Evolutionary conservation across 805 yeast species (phyloP).

Genomic region (Candida khao-thaluensis): DNA sequence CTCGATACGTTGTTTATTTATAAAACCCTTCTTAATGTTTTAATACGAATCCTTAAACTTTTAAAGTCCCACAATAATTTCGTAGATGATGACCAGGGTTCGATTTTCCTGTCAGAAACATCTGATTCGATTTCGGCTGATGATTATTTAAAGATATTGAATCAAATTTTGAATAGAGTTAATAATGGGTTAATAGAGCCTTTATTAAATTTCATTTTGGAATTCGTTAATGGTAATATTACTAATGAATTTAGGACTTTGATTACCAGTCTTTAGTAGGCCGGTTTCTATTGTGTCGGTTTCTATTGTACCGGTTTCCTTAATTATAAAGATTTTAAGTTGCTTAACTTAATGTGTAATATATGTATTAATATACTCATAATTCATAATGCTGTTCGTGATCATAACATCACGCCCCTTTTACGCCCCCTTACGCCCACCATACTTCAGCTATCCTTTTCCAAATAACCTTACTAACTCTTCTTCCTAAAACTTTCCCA

Average conservation of each 20-base stretch:
- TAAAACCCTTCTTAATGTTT: constrained; percentile 32
- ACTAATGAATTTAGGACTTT: constrained; percentile 30
- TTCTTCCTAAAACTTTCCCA: constrained; percentile 67
- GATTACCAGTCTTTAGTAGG: constrained; percentile 16
- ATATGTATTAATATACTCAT: constrained; percentile 1
- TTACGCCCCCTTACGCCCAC: no score
- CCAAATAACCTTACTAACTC: constrained; percentile 49
- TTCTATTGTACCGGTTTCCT: no score
- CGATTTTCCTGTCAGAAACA: constrained; percentile 37
- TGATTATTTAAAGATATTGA: constrained; percentile 30
- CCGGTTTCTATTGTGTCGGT: no score
- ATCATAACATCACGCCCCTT: no score
- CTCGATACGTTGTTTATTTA: constrained; percentile 40
- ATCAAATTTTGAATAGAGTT: constrained; percentile 27
- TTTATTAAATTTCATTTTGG: constrained; percentile 29
- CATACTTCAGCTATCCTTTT: constrained; percentile 23
- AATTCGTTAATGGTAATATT: constrained; percentile 31
- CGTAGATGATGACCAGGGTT: constrained; percentile 24
- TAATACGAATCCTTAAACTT: constrained; percentile 26
- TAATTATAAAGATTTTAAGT: neutral
- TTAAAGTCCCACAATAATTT: constrained; percentile 24
- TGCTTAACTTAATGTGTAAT: no score
- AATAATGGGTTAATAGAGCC: constrained; percentile 41
- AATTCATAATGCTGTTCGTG: neutral
- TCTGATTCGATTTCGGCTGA: constrained; percentile 27